phyloP scores from a whole-genome alignment of 257 asterid genomes.

The Solanum acaule region DNA sequence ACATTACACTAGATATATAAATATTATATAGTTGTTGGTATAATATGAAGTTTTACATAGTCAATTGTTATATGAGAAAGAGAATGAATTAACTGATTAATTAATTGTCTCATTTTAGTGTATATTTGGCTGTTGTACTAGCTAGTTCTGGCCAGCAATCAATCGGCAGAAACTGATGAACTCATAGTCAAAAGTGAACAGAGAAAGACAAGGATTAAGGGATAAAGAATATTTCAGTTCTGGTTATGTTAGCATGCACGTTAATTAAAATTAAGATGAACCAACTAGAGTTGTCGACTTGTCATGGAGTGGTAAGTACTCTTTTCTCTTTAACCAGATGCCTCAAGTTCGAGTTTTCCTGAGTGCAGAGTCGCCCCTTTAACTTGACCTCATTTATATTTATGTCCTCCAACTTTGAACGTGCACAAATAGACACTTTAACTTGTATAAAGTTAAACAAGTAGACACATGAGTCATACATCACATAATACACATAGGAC shows the following conservation, averaged over 20 bases:
- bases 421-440: too few relatives aligned
- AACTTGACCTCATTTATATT: too few relatives aligned
- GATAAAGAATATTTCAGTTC: background rate
- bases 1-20: rapidly evolving
- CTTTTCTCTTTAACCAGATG: too few relatives aligned
- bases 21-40: background rate
- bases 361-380: too few relatives aligned
- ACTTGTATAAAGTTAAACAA: too few relatives aligned
- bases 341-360: too few relatives aligned
- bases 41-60: background rate
- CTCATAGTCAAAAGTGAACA: background rate
- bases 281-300: too few relatives aligned
- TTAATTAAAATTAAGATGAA: background rate
- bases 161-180: background rate
- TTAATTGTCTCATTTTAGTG: background rate
- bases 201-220: background rate
- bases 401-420: rapidly evolving
- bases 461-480: too few relatives aligned
- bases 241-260: background rate
- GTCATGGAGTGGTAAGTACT: too few relatives aligned
- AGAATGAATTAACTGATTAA: background rate
- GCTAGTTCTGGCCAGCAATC: background rate
- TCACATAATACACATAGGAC: too few relatives aligned
- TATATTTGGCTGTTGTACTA: background rate
- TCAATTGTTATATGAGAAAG: background rate